Percentiles rank a stretch among this genome's conserved stretches.
These are phyloP conservation scores for Leccinum obscurum DNA, from an alignment of 768 basidiomycete genomes.

Conservation along the genomic window DNA sequence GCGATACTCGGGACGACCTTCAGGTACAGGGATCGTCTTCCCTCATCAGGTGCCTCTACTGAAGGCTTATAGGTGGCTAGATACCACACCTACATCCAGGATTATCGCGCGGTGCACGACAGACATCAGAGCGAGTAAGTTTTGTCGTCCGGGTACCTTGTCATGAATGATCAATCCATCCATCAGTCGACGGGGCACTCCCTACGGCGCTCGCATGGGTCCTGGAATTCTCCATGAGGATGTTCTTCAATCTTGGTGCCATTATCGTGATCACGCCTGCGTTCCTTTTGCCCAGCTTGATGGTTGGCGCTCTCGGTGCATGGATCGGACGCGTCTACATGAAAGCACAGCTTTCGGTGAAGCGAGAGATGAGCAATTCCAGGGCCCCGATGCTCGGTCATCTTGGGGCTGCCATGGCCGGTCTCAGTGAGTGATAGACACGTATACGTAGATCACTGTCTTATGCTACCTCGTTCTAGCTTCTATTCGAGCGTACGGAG, in stretches of 20 bases:
- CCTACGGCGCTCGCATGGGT: neutral
- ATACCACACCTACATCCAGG: conserved; percentile 1
- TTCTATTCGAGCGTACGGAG: conserved; percentile 39
- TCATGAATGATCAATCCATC: neutral
- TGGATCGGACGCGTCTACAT: conserved; percentile 1
- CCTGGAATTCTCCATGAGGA: neutral
- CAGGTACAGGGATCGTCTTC: neutral
- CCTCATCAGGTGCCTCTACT: neutral
- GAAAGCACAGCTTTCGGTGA: conserved; percentile 5
- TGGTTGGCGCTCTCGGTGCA: neutral
- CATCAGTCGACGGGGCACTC: neutral
- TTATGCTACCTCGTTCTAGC: neutral
- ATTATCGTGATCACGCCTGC: neutral
- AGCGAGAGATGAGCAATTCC: conserved; percentile 8
- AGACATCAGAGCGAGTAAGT: conserved; percentile 4
- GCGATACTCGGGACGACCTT: conserved; percentile 5
- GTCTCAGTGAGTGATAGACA: neutral
- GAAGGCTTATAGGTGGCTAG: neutral
- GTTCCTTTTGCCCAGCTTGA: conserved; percentile 1
- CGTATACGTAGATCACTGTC: neutral
- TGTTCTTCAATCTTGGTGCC: conserved; percentile 7
- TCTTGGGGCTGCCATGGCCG: conserved; percentile 4
- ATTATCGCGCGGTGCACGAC: conserved; percentile 1
- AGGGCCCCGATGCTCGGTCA: conserved; percentile 1
- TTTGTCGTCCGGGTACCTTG: too few species aligned